phyloP scores from a whole-genome alignment of 768 basidiomycete genomes.

The Tulasnella sp. region DNA sequence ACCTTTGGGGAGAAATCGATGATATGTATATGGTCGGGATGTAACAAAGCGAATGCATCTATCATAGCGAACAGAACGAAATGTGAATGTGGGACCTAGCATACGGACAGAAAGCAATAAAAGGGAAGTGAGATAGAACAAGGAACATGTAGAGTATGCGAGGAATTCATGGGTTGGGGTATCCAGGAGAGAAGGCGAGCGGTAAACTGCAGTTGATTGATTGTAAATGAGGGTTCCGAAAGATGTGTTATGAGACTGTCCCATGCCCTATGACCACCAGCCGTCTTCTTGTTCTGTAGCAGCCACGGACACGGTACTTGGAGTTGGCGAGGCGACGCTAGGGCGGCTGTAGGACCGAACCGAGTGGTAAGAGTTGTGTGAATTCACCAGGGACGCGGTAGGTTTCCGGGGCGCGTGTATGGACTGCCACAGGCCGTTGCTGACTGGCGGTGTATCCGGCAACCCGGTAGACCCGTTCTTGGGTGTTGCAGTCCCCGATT shows the following conservation, averaged over 20 bases:
- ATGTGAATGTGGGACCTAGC: too few relatives aligned
- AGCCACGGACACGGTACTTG: conserved; percentile 60
- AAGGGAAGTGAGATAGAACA: too few relatives aligned
- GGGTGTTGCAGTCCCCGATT: conserved; percentile 11
- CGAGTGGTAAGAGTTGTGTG: conserved; percentile 19
- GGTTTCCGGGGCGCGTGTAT: conserved; percentile 43
- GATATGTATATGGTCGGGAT: too few relatives aligned
- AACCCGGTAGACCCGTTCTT: background rate
- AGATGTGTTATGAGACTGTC: background rate
- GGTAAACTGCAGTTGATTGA: background rate
- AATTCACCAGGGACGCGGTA: conserved; percentile 29
- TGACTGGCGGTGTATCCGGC: conserved; percentile 37
- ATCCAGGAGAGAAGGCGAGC: background rate
- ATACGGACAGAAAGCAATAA: too few relatives aligned
- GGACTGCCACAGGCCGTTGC: conserved; percentile 60
- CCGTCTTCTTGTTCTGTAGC: conserved; percentile 65
- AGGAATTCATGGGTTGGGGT: background rate
- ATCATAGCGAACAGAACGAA: too few relatives aligned
- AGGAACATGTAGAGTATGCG: background rate
- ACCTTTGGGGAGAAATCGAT: too few relatives aligned
- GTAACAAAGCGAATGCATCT: too few relatives aligned
- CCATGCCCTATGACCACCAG: conserved; percentile 56
- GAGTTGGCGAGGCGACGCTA: conserved; percentile 55
- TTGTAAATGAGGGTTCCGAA: background rate
- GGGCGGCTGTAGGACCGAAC: conserved; percentile 18